Percentiles rank a stretch among this genome's conserved stretches.
Conservation (phyloP, 345 rosid genomes). For the Balakata baccata region DNA sequence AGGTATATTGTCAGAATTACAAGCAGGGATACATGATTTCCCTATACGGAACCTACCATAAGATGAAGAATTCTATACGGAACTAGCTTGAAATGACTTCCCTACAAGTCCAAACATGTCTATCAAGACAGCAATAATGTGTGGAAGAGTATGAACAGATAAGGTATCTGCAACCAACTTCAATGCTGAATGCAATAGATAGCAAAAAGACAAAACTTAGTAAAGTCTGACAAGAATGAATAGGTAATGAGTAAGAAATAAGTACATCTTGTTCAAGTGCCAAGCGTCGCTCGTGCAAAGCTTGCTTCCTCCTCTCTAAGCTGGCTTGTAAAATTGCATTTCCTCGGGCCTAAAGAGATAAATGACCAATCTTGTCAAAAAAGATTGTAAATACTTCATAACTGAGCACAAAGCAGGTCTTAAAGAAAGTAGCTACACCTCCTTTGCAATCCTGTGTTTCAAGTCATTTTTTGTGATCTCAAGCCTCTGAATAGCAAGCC, state of each 20-base stretch:
- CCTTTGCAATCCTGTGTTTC: constrained; percentile 90
- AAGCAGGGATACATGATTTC: background rate
- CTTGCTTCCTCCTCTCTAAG: constrained; percentile 98
- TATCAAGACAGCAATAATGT: background rate
- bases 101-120: background rate
- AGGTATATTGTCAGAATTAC: background rate
- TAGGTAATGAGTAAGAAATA: constrained; percentile 25
- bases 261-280: constrained; percentile 98
- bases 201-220: constrained; percentile 14
- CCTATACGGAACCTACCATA: too few species aligned
- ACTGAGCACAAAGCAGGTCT: constrained; percentile 2
- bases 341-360: constrained; percentile 72
- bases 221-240: constrained; percentile 9
- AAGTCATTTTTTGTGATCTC: constrained; percentile 93
- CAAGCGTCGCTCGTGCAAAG: constrained; percentile 93
- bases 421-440: constrained; percentile 51
- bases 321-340: constrained; percentile 96
- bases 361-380: constrained; percentile 23
- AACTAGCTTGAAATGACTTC: background rate
- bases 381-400: constrained; percentile 16
- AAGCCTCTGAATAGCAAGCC: constrained; percentile 96
- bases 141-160: background rate
- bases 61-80: background rate
- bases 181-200: background rate
- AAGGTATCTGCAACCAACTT: background rate